Evolutionary conservation across 2,329 filamentous ascomycete species (phyloP), one percentile per base, ranked within the genome.

Genomic region (Aureobasidium sp.): DNA sequence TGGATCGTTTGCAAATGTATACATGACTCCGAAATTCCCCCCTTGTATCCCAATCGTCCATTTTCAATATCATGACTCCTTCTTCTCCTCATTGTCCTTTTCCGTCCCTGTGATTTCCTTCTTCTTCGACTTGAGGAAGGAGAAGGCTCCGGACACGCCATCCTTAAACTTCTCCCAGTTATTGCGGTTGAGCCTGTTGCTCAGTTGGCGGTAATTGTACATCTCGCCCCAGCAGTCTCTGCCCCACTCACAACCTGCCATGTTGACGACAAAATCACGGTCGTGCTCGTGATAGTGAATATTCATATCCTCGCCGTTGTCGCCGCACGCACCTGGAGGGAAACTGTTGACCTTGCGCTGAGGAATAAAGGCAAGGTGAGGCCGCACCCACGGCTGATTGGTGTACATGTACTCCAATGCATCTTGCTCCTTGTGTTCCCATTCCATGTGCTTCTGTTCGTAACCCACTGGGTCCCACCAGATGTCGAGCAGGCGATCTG

Each of bases 401-500:
- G 82, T 84, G 77, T 99, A 99, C 65, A 99, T 81, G 76, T 96
- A 89, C 77, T 97, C 92, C 46, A 99, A 79, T 1, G 92, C 91
- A 72, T 97, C 92, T 76, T 99, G 94, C 75, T 99, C 94, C 74
- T 97, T 97, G 80, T 99, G 94, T 71, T 94, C 92, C 94, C 94
- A 99, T 65, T 94, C 85, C 92, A 97, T 97, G 74, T 99, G 94
- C 73, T 92, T 95, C 77, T 99, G 94, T 77, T 99, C 94, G 74
- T 99, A 99, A 63, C 88, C 86, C 34, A 97, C 92, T 0, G 94
- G 94, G 71, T 99, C 94, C 94, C 94, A 99, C 94, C 94, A 99
- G 59, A 96, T 83, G 71, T 99, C 94, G 39, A 99, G 83, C 20
- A 99, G 78, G 5, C 91, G 87, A 70, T 97, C 93, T 0, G 92